These are phyloP conservation scores for Aspergillus ochraceus DNA, from an alignment of 2,329 filamentous ascomycete genomes.

Conservation along the genomic window DNA sequence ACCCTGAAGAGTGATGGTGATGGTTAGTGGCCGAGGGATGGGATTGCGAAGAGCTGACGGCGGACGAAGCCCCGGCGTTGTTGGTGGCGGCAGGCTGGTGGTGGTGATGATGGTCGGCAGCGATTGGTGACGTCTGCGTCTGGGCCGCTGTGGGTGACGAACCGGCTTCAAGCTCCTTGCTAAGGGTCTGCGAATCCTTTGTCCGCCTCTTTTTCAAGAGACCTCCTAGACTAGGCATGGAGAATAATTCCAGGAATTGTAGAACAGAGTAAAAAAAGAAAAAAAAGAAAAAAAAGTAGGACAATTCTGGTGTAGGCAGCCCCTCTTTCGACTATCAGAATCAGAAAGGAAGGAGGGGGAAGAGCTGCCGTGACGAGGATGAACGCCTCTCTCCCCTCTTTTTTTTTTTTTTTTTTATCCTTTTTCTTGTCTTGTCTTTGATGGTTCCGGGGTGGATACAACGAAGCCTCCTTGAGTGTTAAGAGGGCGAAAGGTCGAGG, in stretches of 20 bases:
- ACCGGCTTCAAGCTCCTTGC: conserved; percentile 64
- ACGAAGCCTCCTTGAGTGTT: conserved; percentile 8
- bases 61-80: conserved; percentile 25
- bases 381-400: background rate
- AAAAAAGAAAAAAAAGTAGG: background rate
- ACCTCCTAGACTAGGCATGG: conserved; percentile 85
- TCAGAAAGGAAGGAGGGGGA: background rate
- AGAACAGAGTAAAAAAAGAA: conserved; percentile 24
- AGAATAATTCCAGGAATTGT: conserved; percentile 19
- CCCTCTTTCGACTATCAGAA: conserved; percentile 12
- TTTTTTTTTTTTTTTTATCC: background rate
- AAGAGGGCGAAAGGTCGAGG: background rate
- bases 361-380: conserved; percentile 5
- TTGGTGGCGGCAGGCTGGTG: conserved; percentile 30
- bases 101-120: conserved; percentile 27
- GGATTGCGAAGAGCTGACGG: conserved; percentile 25
- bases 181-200: conserved; percentile 69
- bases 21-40: conserved; percentile 17
- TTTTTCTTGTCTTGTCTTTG: conserved; percentile 3
- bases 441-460: conserved; percentile 18
- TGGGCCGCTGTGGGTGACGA: conserved; percentile 63
- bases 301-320: background rate
- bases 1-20: conserved; percentile 17
- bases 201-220: conserved; percentile 99
- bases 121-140: conserved; percentile 60